A percentile compares a stretch with the other conserved stretches of the same genome.
phyloP scores from a whole-genome alignment of 179 eudicot species.

The Beta corolliflora region DNA sequence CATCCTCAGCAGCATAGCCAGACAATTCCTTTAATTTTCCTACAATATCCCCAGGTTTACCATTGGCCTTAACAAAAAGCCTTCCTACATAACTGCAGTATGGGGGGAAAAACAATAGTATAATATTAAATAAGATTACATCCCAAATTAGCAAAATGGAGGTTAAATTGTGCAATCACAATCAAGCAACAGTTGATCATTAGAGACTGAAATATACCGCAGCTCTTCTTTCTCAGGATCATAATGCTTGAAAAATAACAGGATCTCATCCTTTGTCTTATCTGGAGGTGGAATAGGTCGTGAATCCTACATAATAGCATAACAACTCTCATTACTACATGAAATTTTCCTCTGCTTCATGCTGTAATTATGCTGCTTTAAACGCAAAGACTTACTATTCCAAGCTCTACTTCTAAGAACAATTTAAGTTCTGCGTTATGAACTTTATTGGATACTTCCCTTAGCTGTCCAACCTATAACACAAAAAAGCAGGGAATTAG shows the following conservation, averaged over 20 bases:
- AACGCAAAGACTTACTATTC: constrained; percentile 45
- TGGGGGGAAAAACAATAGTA: neutral
- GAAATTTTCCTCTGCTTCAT: neutral
- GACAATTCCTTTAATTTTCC: constrained; percentile 76
- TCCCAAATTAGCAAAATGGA: neutral
- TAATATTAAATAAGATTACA: neutral
- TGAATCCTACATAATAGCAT: constrained; percentile 49
- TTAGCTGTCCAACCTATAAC: constrained; percentile 82
- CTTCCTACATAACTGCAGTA: constrained; percentile 76
- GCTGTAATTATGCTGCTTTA: neutral
- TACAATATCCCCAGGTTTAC: constrained; percentile 77
- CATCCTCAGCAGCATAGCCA: constrained; percentile 74
- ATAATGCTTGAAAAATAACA: constrained; percentile 85
- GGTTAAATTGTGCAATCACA: constrained; percentile 8
- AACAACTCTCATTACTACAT: neutral
- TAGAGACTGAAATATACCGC: constrained; percentile 47
- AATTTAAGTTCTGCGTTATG: constrained; percentile 77
- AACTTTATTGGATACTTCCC: constrained; percentile 67
- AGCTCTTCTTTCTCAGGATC: constrained; percentile 86
- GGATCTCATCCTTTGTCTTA: constrained; percentile 77
- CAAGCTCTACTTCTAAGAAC: constrained; percentile 77
- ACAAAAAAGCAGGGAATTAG: neutral
- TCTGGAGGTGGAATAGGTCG: constrained; percentile 68
- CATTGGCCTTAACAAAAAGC: constrained; percentile 78
- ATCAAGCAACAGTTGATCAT: neutral